Evolutionary conservation across 257 asterid species (phyloP), one percentile per base, ranked within the genome.

Genomic region (Orobanche coerulescens): DNA sequence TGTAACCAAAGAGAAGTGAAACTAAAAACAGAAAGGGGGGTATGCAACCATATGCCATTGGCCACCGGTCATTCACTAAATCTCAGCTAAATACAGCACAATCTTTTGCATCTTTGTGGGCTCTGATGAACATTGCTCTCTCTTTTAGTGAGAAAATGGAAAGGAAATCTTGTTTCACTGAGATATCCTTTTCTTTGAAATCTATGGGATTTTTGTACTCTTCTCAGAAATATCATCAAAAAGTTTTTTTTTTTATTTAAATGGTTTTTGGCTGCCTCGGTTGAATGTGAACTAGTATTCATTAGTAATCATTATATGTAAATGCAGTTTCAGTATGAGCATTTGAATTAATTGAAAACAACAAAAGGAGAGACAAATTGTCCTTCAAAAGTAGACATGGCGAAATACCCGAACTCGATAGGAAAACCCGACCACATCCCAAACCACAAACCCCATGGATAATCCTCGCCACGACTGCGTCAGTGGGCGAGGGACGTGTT

Each of bases 21-120:
- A 33, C 75, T 49, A 65, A 2, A 68, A 64, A 69, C 66, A 60
- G 80, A 74, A 18, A 2, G 55, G 61, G 61, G 54, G 30, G 28
- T 12, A 51, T 26, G 65, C 75, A 25, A 62, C 19, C 65, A 42
- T 7, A 46, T 47, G 43, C 57, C 15, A 78, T 74, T 84, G 88
- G 85, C 52, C 81, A 73, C 74, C 46, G 46, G 93, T 77, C 81
- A 73, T 75, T 79, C 86, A 51, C 56, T 61, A 75, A 71, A 79
- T 84, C 92, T 77, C 37, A 71, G 62, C 73, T 71, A 81, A 64
- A 74, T 70, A 44, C n/a, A 67, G 81, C 75, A 77, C 78, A 78
- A 84, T 82, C 86, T 84, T 79, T 82, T 82, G 84, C 78, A 75
- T 79, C 78, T 74, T 78, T 58, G 24, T 62, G 79, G 56, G 30